Evolutionary conservation across 768 basidiomycete genomes (phyloP), one percentile per base, ranked within the genome.

Genomic region (Phylloporus sp.): DNA sequence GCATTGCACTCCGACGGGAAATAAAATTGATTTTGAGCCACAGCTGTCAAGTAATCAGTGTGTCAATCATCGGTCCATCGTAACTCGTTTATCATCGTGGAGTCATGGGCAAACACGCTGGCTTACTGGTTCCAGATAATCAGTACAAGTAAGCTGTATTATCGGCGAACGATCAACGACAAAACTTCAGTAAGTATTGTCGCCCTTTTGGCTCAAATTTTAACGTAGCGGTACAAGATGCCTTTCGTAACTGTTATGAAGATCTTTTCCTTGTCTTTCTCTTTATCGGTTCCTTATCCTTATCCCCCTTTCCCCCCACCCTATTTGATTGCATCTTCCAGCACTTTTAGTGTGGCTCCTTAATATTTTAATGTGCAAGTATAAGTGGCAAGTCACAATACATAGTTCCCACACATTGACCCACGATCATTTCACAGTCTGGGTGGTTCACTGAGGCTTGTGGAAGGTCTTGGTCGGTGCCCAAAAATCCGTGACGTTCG

Each of bases 1-100:
- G 56, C 65, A 9, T 47, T 55, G 15, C 69, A 64, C 31, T 35
- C 35, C 0, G 51, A 62, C 5, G 69, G 68, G 16, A 55, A n/a
- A 59, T 8, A 59, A 57, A 20, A 47, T 68, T 11, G 53, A 61
- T 34, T 52, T 64, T 22, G 53, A 52, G 23, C 56, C 52, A 7
- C 50, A 24, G 18, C 61, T 53, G 52, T 56, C 61, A 2, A 56
- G 47, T 26, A 56, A 24, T 65, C 31, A 54, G 34, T 35, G 34
- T 7, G 34, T 35, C 16, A 4, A 15, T 18, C 16, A n/a, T 18
- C 16, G 8, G 18, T 38, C 18, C 6, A 38, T 10, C 20, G n/a
- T n/a, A n/a, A n/a, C n/a, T n/a, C 28, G 22, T 40, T 24, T 40
- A 24, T 41, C 23, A 41, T 26, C 0, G 23, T 1, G 24, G 23